phyloP scores from a whole-genome alignment of 2,329 filamentous ascomycete genomes.

The Westerdykella sp. region DNA sequence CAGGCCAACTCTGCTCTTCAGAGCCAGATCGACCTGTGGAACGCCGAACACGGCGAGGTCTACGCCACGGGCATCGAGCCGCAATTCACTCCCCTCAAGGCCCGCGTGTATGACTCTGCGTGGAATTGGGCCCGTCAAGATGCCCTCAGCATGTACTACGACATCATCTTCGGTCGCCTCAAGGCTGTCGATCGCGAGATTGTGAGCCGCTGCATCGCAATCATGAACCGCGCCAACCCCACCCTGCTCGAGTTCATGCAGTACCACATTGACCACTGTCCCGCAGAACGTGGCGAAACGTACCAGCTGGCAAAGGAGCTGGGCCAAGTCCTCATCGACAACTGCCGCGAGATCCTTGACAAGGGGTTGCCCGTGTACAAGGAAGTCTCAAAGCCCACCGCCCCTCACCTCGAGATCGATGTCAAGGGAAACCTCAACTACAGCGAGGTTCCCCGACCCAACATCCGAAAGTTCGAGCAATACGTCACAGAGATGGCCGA shows the following conservation, averaged over 20 bases:
- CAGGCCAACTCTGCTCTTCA: conserved; percentile 84
- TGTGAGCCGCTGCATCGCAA: conserved; percentile 94
- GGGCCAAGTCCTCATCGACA: conserved; percentile 87
- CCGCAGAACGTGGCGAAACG: conserved; percentile 91
- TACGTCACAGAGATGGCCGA: conserved; percentile 99
- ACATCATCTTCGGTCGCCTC: conserved; percentile 94
- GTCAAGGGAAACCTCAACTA: conserved; percentile 89
- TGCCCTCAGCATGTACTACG: conserved; percentile 96
- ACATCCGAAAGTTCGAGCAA: conserved; percentile 93
- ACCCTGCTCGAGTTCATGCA: conserved; percentile 98
- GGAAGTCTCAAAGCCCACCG: conserved; percentile 88
- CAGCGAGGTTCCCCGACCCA: conserved; percentile 76
- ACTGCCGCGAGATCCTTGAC: conserved; percentile 87
- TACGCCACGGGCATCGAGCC: conserved; percentile 94
- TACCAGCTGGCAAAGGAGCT: conserved; percentile 97
- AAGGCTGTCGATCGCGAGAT: conserved; percentile 94
- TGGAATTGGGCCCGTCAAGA: conserved; percentile 99
- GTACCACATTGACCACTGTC: conserved; percentile 98
- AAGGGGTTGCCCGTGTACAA: conserved; percentile 79
- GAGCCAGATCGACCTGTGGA: conserved; percentile 91
- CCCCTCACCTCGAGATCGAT: conserved; percentile 87
- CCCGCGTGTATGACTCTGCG: conserved; percentile 91
- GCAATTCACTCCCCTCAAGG: conserved; percentile 87
- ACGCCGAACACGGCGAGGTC: conserved; percentile 89
- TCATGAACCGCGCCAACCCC: conserved; percentile 99